A percentile compares a stretch with the other conserved stretches of the same genome.
These are phyloP conservation scores for Fonsecaea multimorphosa DNA, from an alignment of 2,329 filamentous ascomycete genomes.

Conservation along the genomic window DNA sequence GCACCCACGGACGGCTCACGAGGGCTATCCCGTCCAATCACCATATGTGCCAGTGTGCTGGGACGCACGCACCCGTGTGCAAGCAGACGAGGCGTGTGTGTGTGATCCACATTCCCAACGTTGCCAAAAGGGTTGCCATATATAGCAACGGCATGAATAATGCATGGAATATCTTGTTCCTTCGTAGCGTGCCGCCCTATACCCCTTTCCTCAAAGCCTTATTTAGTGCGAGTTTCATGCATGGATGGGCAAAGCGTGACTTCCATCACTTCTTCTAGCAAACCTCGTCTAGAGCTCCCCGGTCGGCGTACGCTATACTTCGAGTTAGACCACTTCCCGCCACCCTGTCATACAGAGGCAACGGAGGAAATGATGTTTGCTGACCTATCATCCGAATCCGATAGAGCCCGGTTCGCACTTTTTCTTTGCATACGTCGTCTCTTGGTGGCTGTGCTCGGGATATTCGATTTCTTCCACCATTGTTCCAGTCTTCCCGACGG, in stretches of 20 bases:
- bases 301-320: too few relatives aligned
- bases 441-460: neutral
- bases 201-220: neutral
- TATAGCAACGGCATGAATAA: neutral
- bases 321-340: too few relatives aligned
- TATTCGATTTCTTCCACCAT: neutral
- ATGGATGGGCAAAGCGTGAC: neutral
- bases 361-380: too few relatives aligned
- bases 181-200: neutral
- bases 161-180: neutral
- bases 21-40: neutral
- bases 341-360: neutral
- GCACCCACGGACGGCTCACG: neutral
- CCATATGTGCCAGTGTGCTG: neutral
- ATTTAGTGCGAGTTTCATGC: neutral
- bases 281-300: neutral
- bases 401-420: neutral
- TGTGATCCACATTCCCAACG: neutral
- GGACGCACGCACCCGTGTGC: neutral
- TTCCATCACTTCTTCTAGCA: conserved; percentile 2
- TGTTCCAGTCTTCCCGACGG: neutral
- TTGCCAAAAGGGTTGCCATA: neutral
- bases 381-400: neutral
- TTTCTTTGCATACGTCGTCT: neutral
- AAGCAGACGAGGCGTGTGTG: too few relatives aligned